Base-by-base conservation (phyloP, 768 basidiomycete species). In the Neoboletus magnificus region DNA sequence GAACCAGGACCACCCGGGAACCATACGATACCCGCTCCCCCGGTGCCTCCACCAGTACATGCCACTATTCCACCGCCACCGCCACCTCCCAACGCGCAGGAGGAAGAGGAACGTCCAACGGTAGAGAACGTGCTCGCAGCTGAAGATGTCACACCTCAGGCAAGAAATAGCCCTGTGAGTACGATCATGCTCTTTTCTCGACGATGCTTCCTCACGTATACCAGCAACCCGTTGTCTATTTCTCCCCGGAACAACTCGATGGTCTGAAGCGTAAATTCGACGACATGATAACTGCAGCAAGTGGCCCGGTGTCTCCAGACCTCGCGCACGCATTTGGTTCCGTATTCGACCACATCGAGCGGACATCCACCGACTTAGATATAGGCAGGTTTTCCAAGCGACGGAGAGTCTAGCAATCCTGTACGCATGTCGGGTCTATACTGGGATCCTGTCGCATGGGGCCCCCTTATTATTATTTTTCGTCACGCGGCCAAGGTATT, bases 341-440 rank as follows among this genome's bases (percentile, higher is more conserved):
- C 13, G 71, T 71, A 15, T 72, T 71, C 27, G 66, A 72, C 46
- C 70, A 71, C 32, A 71, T 71, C 52, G 70, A 71, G 42, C 66
- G 65, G 48, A 69, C 71, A 22, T 60, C 55, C 27, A 59, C 58
- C 10, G 70, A 71, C 6, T 40, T 67, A 33, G 69, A 71, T 45
- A 39, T 65, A 13, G 57, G 56, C 50, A 52, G 71, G 37, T 42
- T 55, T 8, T 56, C 61, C 25, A 71, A 71, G 50, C 70, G 69
- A 44, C 67, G 45, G 44, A 57, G 69, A 47, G 61, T 64, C 16
- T 67, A 70, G 52, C 10, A 1, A 16, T 32, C 43, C 20, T 40
- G 9, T 37, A 12, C 15, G 4, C 29, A 25, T 32, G 20, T 61
- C 23, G 16, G 15, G 43, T 29, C 45, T 46, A 15, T 33, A 4